A percentile compares a stretch with the other conserved stretches of the same genome.
Evolutionary conservation across 805 yeast species (phyloP).

Genomic region (Sungouiella blattae): DNA sequence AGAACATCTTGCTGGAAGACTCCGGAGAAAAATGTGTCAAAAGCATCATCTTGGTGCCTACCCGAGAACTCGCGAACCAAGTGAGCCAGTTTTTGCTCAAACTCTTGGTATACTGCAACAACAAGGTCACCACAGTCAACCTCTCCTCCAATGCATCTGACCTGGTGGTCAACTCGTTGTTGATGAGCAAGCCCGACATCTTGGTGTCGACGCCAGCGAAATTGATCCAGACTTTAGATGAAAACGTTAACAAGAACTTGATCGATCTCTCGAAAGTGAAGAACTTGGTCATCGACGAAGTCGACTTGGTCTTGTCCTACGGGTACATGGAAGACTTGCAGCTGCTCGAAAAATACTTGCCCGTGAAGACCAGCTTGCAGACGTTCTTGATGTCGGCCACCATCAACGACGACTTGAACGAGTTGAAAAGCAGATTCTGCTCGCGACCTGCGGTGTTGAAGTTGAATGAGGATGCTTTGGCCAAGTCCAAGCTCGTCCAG

Average conservation of each 20-base stretch:
- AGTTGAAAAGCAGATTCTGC: constrained; percentile 73
- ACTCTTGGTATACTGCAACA: constrained; percentile 67
- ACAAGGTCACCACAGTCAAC: constrained; percentile 61
- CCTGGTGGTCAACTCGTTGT: constrained; percentile 64
- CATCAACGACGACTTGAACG: constrained; percentile 77
- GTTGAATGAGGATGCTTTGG: constrained; percentile 57
- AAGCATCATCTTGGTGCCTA: constrained; percentile 83
- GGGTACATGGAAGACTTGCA: constrained; percentile 87
- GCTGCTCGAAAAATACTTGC: constrained; percentile 59
- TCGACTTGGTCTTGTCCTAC: constrained; percentile 82
- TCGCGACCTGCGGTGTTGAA: constrained; percentile 78
- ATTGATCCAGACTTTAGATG: constrained; percentile 52
- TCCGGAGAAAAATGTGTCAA: constrained; percentile 34
- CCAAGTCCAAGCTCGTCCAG: constrained; percentile 65
- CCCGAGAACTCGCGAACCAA: constrained; percentile 87
- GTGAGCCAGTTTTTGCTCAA: constrained; percentile 68
- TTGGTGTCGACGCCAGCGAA: constrained; percentile 86
- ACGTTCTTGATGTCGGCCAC: constrained; percentile 97
- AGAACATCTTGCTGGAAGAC: constrained; percentile 56
- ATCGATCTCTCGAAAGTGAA: constrained; percentile 55
- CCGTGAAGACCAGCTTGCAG: constrained; percentile 74
- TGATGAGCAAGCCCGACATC: constrained; percentile 74
- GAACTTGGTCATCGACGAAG: constrained; percentile 89
- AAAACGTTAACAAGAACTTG: constrained; percentile 32
- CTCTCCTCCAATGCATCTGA: constrained; percentile 64